These are phyloP conservation scores for Pythium rhizo-oryzae DNA, from an alignment of 352 stramenopile species.

Conservation along the genomic window DNA sequence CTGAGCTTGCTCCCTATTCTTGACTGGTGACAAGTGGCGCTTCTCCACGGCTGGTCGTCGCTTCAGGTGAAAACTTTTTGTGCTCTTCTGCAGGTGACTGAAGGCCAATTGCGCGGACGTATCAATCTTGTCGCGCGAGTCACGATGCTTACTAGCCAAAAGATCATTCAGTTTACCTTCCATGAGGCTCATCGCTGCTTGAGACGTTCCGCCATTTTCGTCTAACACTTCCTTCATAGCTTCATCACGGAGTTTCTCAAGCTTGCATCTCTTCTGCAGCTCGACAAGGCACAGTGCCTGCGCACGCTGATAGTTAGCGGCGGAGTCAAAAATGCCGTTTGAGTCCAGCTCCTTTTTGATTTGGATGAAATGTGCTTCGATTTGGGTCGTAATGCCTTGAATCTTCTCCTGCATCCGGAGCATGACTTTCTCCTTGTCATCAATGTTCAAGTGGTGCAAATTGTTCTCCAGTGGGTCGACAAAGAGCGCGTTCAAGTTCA, in stretches of 20 bases:
- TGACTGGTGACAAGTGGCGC: slow-evolving; percentile 13
- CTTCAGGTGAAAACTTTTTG: slow-evolving; percentile 22
- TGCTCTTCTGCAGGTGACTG: slow-evolving; percentile 18
- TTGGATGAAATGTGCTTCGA: slow-evolving; percentile 57
- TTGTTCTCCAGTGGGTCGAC: slow-evolving; percentile 59
- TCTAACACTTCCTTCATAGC: slow-evolving; percentile 57
- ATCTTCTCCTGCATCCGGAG: slow-evolving; percentile 72
- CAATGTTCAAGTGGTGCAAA: slow-evolving; percentile 56
- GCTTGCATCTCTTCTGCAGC: slow-evolving; percentile 60
- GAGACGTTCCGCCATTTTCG: slow-evolving; percentile 6
- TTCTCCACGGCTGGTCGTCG: slow-evolving; percentile 7
- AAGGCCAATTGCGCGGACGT: slow-evolving; percentile 11
- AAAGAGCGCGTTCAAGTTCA: slow-evolving; percentile 48
- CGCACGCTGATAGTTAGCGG: slow-evolving; percentile 59
- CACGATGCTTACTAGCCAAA: slow-evolving; percentile 17
- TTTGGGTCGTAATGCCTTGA: slow-evolving; percentile 53
- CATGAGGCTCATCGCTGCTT: slow-evolving; percentile 19
- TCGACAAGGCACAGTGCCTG: slow-evolving; percentile 74
- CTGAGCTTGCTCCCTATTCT: neutral
- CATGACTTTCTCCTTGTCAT: slow-evolving; percentile 79
- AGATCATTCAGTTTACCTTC: slow-evolving; percentile 27
- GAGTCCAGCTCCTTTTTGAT: slow-evolving; percentile 57
- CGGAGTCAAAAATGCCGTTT: slow-evolving; percentile 63
- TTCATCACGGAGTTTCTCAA: slow-evolving; percentile 67
- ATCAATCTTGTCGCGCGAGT: neutral